Evolutionary conservation across 805 yeast species (phyloP), one percentile per base, ranked within the genome.

Genomic region (Wickerhamomyces queroliae): DNA sequence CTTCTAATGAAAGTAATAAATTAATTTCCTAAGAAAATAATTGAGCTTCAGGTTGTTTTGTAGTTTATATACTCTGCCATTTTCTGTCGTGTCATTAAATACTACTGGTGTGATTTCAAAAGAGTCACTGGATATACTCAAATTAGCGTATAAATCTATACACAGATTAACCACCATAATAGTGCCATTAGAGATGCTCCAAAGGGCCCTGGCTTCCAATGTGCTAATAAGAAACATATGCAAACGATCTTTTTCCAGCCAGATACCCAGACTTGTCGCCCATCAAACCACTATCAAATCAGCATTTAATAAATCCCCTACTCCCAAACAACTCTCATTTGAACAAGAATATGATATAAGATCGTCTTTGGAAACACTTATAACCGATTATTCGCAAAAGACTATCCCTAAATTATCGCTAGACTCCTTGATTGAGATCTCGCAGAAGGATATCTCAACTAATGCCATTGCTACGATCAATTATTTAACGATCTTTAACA

Each of bases 401-500:
- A 70, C 74, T 5, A 58, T 80, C 26, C 78, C 83, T 12, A 69
- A 72, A 33, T 61, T 80, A 26, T 68, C 80, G 3, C 62, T 78
- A 44, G 69, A 69, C 39, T 71, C 72, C 15, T 54, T 83, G 31
- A 69, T 76, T 9, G 58, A 64, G 33, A 69, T 77, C 12, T 45
- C 57, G 1, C 45, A 41, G 40, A 60, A 67, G 21, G 60, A 62
- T n/a, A 52, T 53, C 2, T 38, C 53, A 12, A 40, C 52, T 0
- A 60, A 58, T 37, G 55, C 84, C 0, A 67, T 70, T 33, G 74
- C 74, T 12, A 80, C 89, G 0, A 64, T 81, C 13, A 74, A 76
- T 43, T 66, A 70, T 36, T 53, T 84, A 32, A 56, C 83, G 18
- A 70, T 77, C 1, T 70, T 76, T 49, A 79, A 88, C 40, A 86